Conservation (phyloP, 2,329 filamentous ascomycete species). For the Diaporthe aspalathi region DNA sequence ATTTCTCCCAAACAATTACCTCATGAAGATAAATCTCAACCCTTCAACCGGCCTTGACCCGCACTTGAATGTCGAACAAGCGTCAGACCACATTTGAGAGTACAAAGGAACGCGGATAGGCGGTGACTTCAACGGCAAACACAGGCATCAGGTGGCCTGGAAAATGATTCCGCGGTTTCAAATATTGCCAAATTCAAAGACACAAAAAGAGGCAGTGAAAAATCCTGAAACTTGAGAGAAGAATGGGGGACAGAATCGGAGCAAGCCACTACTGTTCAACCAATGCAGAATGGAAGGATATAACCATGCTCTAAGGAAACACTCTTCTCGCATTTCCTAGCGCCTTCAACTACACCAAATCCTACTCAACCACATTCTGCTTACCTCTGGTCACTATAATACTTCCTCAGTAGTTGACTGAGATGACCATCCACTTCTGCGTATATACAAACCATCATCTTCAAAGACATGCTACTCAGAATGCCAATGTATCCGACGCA, state of each 20-base stretch:
- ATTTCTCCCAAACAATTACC: neutral
- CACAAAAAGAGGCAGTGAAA: neutral
- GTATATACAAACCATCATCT: no score
- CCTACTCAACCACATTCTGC: no score
- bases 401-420: no score
- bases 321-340: neutral
- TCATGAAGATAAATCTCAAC: neutral
- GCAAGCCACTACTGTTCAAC: neutral
- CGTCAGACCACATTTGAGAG: neutral
- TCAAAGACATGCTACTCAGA: no score
- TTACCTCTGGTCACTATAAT: no score
- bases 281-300: no score
- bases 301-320: no score
- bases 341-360: neutral
- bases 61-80: neutral
- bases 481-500: no score
- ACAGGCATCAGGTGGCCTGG: neutral
- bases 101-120: neutral
- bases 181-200: neutral
- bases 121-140: neutral
- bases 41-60: neutral
- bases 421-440: no score
- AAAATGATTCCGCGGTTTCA: neutral
- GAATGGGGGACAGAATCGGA: neutral
- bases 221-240: neutral